A percentile compares a stretch with the other conserved stretches of the same genome.
Conservation (phyloP, 352 stramenopile genomes). For the Pythium brachiatum region DNA sequence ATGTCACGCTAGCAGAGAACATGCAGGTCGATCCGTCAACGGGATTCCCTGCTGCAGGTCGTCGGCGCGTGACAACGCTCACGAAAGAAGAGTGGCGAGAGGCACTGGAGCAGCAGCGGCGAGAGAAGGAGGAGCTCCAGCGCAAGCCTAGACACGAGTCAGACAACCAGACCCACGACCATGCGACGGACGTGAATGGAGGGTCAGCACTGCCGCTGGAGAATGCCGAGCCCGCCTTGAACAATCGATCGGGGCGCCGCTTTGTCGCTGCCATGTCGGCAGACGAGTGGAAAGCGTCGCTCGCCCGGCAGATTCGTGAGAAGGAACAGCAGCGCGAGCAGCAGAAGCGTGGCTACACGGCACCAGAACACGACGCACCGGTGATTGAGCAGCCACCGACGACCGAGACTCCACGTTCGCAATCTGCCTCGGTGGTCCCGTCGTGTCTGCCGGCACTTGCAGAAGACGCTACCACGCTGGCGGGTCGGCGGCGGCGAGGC, state of each 20-base stretch:
- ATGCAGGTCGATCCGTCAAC: neutral
- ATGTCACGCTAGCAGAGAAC: neutral
- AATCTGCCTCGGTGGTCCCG: neutral
- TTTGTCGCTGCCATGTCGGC: constrained; percentile 38
- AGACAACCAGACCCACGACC: neutral
- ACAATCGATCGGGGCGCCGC: constrained; percentile 21
- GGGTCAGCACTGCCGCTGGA: neutral
- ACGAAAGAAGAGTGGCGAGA: constrained; percentile 37
- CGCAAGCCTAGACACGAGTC: neutral
- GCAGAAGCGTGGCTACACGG: constrained; percentile 18
- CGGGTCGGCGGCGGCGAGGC: constrained; percentile 5
- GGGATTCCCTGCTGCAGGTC: constrained; percentile 4
- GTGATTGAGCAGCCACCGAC: neutral
- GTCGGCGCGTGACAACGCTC: constrained; percentile 28
- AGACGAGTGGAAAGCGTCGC: constrained; percentile 39
- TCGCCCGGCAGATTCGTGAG: constrained; percentile 51
- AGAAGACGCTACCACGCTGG: neutral
- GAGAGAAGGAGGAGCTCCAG: constrained; percentile 28
- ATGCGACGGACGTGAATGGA: neutral
- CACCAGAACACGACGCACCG: constrained; percentile 11
- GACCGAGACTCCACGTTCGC: neutral
- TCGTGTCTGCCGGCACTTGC: neutral
- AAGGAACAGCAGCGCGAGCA: constrained; percentile 27
- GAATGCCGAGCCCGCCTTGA: constrained; percentile 2
- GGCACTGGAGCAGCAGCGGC: constrained; percentile 35